A percentile compares a stretch with the other conserved stretches of the same genome.
These are phyloP conservation scores for Fabrea salina DNA, from an alignment of 169 alveolate species.

Conservation along the genomic window DNA sequence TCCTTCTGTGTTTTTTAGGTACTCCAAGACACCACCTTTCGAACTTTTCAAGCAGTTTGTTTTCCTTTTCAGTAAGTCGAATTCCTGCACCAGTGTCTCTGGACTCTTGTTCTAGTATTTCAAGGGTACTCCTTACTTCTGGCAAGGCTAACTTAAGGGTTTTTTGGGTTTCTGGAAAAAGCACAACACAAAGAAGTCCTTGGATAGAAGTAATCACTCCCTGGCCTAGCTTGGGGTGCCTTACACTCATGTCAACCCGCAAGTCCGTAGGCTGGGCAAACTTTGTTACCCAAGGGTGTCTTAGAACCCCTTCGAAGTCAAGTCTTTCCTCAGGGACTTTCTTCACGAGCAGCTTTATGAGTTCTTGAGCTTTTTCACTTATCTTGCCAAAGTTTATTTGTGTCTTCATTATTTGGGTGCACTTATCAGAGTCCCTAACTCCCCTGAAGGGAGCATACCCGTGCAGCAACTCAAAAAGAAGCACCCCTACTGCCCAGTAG, in stretches of 20 bases:
- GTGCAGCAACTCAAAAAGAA: conserved; percentile 79
- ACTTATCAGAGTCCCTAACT: too few species aligned
- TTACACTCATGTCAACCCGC: neutral
- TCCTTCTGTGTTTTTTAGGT: neutral
- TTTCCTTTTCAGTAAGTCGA: neutral
- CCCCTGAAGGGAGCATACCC: conserved; percentile 80
- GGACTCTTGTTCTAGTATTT: neutral
- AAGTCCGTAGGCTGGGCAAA: neutral
- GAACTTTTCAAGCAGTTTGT: neutral
- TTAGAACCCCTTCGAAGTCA: neutral
- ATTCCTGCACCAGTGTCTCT: neutral
- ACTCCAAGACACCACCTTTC: neutral
- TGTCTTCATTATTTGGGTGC: neutral
- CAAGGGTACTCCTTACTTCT: neutral
- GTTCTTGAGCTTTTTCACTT: neutral
- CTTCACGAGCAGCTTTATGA: neutral
- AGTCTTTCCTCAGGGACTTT: neutral
- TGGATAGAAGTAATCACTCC: neutral
- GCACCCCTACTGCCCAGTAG: conserved; percentile 82
- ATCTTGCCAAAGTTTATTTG: neutral
- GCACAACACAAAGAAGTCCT: neutral
- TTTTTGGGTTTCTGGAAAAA: neutral
- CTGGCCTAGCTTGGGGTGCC: neutral
- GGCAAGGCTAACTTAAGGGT: neutral
- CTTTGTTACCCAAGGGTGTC: conserved; percentile 8